Evolutionary conservation across 768 basidiomycete genomes (phyloP), one percentile per base, ranked within the genome.

Genomic region (Pleurotus pulmonarius): DNA sequence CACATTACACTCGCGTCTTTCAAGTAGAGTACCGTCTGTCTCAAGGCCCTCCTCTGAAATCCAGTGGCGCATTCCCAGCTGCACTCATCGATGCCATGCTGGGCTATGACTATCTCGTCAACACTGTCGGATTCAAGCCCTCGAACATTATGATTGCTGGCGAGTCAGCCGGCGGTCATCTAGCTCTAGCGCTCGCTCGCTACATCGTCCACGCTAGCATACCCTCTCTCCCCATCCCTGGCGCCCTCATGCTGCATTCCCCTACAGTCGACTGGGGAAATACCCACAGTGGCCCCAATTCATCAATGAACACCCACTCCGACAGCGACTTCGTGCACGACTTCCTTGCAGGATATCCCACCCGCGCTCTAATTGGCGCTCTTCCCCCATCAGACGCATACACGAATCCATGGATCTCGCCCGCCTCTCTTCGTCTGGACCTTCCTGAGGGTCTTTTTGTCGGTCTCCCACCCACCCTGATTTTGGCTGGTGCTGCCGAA

Each of bases 131-230:
- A 0, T 78, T 82, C 63, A 49, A 59, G 3, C 72, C 81, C 1
- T 20, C 56, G 18, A 67, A 80, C 53, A 75, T 85, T 56, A 69
- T 81, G 56, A 52, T 84, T 5, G 61, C 64, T 4, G 83, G 83
- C 5, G 83, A 84, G 46, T 83, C 81, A 0, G 80, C 84, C 0
- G 85, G 84, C 0, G 83, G 75, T 0, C 75, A 80, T 58, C 68
- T 85, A 25, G 77, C 75, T 0, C 58, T 77, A 11, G 69, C 71
- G 15, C 63, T 80, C 39, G 59, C 65, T 0, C 70, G 74, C 2
- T 76, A 80, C 63, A 58, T 80, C 37, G 55, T 61, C 13, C 43
- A 55, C 16, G 41, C 45, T 6, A 24, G 24, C 43, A 46, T 34
- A 0, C 26, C 54, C 7, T 55, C 54, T 25, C 65, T 63, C 1